These are phyloP conservation scores for Colletotrichum tanaceti DNA, from an alignment of 2,329 filamentous ascomycete species.

Conservation along the genomic window DNA sequence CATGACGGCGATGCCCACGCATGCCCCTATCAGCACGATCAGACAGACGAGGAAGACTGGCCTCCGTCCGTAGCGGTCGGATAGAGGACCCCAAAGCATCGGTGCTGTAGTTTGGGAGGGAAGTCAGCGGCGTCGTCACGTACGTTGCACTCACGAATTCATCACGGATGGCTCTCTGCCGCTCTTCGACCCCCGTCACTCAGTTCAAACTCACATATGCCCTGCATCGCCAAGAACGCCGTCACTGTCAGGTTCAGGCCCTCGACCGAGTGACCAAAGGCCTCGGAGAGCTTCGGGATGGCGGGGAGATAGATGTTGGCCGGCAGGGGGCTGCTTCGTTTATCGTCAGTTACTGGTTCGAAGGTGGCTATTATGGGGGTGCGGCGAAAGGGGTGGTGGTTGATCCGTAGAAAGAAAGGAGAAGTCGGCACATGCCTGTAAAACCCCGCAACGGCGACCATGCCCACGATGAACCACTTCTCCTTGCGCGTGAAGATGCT, in stretches of 20 bases:
- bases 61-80: slow-evolving; percentile 49
- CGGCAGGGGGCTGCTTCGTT: slow-evolving; percentile 46
- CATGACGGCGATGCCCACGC: slow-evolving; percentile 50
- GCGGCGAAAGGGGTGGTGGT: no score
- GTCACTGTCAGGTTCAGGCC: slow-evolving; percentile 50
- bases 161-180: accelerated
- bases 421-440: slow-evolving; percentile 36
- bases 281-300: slow-evolving; percentile 46
- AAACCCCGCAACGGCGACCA: slow-evolving; percentile 46
- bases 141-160: no score
- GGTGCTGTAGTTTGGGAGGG: slow-evolving; percentile 39
- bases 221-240: slow-evolving; percentile 49
- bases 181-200: neutral
- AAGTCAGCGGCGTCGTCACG: neutral
- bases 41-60: slow-evolving; percentile 48
- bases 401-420: no score
- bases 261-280: slow-evolving; percentile 47
- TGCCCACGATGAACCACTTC: slow-evolving; percentile 46
- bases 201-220: slow-evolving; percentile 28
- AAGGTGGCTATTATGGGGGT: neutral
- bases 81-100: slow-evolving; percentile 52
- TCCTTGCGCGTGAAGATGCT: slow-evolving; percentile 44
- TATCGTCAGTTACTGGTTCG: neutral
- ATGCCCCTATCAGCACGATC: slow-evolving; percentile 47
- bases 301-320: slow-evolving; percentile 52